These are phyloP conservation scores for Aspergillus sp. DNA, from an alignment of 2,329 filamentous ascomycete genomes.

Conservation along the genomic window DNA sequence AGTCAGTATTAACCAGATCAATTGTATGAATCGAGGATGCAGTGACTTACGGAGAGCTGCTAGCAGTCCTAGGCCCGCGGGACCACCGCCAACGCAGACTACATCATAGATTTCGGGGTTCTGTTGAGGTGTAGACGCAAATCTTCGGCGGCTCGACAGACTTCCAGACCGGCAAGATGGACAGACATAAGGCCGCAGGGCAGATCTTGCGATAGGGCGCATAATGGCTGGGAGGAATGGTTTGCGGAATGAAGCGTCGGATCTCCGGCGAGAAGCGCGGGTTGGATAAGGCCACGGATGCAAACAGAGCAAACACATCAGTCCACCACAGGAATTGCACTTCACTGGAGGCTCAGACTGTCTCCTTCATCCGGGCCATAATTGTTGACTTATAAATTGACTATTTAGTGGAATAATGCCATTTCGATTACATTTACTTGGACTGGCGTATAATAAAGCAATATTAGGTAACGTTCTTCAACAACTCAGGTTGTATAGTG, in stretches of 20 bases:
- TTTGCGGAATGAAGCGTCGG: constrained; percentile 5
- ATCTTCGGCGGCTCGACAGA: constrained; percentile 26
- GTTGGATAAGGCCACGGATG: neutral
- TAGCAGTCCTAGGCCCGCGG: constrained; percentile 80
- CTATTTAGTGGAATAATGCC: too few relatives aligned
- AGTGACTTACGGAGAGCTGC: constrained; percentile 65
- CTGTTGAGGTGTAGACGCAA: constrained; percentile 34
- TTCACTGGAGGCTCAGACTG: too few relatives aligned
- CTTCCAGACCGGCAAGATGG: constrained; percentile 35
- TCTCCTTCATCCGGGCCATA: too few relatives aligned
- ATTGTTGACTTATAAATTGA: too few relatives aligned
- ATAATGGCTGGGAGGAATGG: constrained; percentile 24
- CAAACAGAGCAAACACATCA: constrained; percentile 4
- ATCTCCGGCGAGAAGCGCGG: constrained; percentile 6
- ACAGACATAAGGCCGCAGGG: constrained; percentile 41
- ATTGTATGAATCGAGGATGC: neutral
- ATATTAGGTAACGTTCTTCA: too few relatives aligned
- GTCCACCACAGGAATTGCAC: too few relatives aligned
- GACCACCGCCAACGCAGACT: constrained; percentile 85
- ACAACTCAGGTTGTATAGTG: neutral
- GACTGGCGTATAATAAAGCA: too few relatives aligned
- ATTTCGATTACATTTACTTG: too few relatives aligned
- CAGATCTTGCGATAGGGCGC: constrained; percentile 32
- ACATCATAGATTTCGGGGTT: constrained; percentile 83
- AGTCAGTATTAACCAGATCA: constrained; percentile 6